Conservation (phyloP, 2,329 filamentous ascomycete species). For the Aulographum hederae region DNA sequence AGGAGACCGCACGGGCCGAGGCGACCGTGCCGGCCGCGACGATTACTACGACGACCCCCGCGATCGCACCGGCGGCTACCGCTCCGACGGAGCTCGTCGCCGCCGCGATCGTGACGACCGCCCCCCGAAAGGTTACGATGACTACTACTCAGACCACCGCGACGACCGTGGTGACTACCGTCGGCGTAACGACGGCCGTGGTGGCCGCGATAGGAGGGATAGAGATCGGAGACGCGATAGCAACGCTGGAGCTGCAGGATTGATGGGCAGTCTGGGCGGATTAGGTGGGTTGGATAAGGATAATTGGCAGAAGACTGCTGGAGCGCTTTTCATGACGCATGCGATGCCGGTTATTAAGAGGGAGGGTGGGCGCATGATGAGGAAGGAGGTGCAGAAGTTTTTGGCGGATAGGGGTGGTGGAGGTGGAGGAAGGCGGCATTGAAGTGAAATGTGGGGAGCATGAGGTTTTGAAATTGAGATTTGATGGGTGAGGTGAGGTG, state of each 20-base stretch:
- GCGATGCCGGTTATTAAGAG: constrained; percentile 6
- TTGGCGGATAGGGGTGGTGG: constrained; percentile 2
- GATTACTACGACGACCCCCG: constrained; percentile 4
- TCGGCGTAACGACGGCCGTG: not conserved
- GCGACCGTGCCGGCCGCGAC: constrained; percentile 2
- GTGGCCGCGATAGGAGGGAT: not conserved
- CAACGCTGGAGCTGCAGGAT: no score
- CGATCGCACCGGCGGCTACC: not conserved
- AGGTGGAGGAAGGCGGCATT: not conserved
- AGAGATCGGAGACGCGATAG: not conserved
- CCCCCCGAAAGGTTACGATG: constrained; percentile 1
- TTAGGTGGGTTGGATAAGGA: no score
- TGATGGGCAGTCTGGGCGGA: no score
- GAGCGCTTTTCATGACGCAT: constrained; percentile 3
- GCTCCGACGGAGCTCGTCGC: not conserved
- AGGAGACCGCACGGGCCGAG: not conserved
- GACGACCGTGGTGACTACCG: constrained; percentile 1
- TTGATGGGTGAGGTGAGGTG: no score
- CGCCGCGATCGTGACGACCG: constrained; percentile 4
- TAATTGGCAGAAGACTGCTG: constrained; percentile 4
- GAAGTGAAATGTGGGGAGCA: no score
- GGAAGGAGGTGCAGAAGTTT: constrained; percentile 3
- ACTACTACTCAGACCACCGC: constrained; percentile 5
- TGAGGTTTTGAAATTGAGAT: no score
- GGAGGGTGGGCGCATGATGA: constrained; percentile 2